Percentiles rank a stretch among this genome's conserved stretches.
These are phyloP conservation scores for Torulaspora microellipsoides DNA, from an alignment of 805 yeast genomes.

Conservation along the genomic window DNA sequence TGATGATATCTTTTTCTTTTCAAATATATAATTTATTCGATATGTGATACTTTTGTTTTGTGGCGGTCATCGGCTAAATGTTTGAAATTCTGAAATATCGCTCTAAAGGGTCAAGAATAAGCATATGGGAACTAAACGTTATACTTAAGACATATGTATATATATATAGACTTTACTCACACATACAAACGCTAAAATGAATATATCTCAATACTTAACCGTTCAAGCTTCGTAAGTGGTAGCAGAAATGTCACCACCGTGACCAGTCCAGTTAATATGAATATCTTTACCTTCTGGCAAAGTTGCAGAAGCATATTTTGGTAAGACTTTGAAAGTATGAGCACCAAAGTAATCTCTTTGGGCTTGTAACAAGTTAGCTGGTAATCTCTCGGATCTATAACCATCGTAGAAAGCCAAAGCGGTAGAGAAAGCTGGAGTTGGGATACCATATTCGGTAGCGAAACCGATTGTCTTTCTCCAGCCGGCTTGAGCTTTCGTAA, in stretches of 20 bases:
- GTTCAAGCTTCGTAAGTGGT: conserved; percentile 84
- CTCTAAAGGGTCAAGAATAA: too few species aligned
- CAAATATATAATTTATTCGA: too few species aligned
- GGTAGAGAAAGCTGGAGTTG: conserved; percentile 96
- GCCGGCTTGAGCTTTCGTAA: conserved; percentile 87
- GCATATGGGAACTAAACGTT: too few species aligned
- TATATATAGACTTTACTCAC: background rate
- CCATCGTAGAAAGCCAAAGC: conserved; percentile 98
- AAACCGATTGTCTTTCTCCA: conserved; percentile 87
- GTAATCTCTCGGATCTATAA: conserved; percentile 91
- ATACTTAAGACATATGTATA: too few species aligned
- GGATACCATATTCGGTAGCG: conserved; percentile 83
- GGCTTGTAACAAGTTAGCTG: conserved; percentile 98
- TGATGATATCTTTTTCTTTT: too few species aligned
- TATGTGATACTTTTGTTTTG: too few species aligned
- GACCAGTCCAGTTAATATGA: conserved; percentile 99
- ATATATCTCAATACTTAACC: background rate
- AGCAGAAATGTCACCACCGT: conserved; percentile 97
- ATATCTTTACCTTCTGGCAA: conserved; percentile 78
- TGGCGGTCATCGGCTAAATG: too few species aligned
- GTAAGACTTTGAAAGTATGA: conserved; percentile 94
- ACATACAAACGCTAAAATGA: background rate
- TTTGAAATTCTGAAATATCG: too few species aligned
- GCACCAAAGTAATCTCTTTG: conserved; percentile 99
- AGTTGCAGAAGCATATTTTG: conserved; percentile 70